Conservation (phyloP, 768 basidiomycete genomes). For the Pholiota conissans region DNA sequence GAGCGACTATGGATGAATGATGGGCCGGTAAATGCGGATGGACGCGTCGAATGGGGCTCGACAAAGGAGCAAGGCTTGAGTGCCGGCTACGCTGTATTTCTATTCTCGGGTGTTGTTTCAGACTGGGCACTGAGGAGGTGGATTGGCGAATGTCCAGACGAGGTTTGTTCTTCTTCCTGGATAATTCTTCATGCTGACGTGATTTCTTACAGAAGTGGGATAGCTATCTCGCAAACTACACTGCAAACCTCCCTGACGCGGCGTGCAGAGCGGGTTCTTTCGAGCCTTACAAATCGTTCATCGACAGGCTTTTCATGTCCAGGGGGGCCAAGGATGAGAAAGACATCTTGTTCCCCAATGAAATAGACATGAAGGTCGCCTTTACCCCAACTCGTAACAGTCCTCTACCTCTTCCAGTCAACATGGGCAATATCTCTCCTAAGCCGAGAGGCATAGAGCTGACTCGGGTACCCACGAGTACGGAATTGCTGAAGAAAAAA, state of each 20-base stretch:
- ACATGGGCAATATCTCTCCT: slow-evolving; percentile 11
- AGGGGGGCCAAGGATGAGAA: slow-evolving; percentile 15
- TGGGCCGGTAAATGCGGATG: slow-evolving; percentile 9
- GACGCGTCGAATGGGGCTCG: slow-evolving; percentile 46
- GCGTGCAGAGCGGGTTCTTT: slow-evolving; percentile 59
- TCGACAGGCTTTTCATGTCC: slow-evolving; percentile 46
- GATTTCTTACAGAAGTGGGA: slow-evolving; percentile 64
- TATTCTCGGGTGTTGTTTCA: slow-evolving; percentile 40
- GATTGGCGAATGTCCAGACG: slow-evolving; percentile 69
- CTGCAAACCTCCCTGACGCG: slow-evolving; percentile 51
- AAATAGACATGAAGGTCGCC: slow-evolving; percentile 15
- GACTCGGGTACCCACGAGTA: slow-evolving; percentile 8
- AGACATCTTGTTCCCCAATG: slow-evolving; percentile 28
- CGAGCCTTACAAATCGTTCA: slow-evolving; percentile 51
- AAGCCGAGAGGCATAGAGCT: slow-evolving; percentile 9
- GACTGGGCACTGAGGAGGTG: slow-evolving; percentile 58
- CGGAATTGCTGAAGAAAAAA: slow-evolving; percentile 28
- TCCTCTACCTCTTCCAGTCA: slow-evolving; percentile 13
- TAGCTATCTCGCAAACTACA: slow-evolving; percentile 59
- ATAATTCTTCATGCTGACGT: background rate
- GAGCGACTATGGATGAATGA: slow-evolving; percentile 57
- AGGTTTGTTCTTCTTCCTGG: slow-evolving; percentile 39
- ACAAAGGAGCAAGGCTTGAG: slow-evolving; percentile 57
- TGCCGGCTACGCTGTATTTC: slow-evolving; percentile 54
- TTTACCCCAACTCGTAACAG: slow-evolving; percentile 5